Conservation (phyloP, 345 rosid genomes). For the Gossypium australe region DNA sequence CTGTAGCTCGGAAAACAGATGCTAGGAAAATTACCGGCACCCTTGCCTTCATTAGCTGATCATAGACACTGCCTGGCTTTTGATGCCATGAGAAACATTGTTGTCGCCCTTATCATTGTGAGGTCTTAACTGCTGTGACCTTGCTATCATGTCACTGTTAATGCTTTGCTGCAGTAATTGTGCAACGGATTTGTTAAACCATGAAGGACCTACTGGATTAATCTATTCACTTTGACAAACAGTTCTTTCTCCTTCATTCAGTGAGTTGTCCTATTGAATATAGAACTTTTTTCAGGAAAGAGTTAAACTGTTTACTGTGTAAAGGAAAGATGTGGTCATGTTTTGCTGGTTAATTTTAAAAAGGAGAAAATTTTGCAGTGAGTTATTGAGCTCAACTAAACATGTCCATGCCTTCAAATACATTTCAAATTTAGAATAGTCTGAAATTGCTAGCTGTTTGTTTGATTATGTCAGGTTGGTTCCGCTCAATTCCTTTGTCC, state of each 20-base stretch:
- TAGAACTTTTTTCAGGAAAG: background rate
- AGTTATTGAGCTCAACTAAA: background rate
- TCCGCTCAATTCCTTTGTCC: background rate
- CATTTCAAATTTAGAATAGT: background rate
- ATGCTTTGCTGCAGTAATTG: background rate
- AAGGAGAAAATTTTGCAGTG: background rate
- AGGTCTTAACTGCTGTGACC: background rate
- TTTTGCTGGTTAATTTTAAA: background rate
- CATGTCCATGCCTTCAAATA: background rate
- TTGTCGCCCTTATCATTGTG: background rate
- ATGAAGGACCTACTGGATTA: too few species aligned
- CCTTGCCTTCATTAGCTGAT: background rate
- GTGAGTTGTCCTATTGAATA: background rate
- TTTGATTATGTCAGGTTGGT: background rate
- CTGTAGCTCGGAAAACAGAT: background rate
- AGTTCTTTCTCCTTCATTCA: background rate
- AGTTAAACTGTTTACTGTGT: background rate
- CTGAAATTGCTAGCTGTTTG: background rate
- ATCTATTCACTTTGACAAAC: background rate
- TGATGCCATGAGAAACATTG: background rate
- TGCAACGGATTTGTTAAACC: background rate
- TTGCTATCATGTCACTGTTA: background rate
- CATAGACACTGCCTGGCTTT: background rate
- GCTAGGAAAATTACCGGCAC: slow-evolving; percentile 31
- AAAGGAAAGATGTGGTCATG: background rate